Evolutionary conservation across 768 basidiomycete genomes (phyloP), one percentile per base, ranked within the genome.

Genomic region (Stropharia rugosoannulata): DNA sequence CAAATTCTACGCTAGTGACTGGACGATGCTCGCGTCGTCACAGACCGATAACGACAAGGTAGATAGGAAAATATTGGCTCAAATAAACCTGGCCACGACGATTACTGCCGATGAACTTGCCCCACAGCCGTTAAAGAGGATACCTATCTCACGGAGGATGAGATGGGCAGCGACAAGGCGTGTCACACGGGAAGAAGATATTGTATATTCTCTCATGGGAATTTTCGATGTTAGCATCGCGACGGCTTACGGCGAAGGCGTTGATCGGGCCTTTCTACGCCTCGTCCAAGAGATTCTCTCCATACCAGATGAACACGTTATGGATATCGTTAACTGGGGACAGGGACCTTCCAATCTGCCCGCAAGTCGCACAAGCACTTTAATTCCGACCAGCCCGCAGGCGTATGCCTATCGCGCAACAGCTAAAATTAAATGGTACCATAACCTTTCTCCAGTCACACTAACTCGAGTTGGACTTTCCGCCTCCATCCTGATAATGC

Each of bases 151-250:
- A 11, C 50, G 50, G 29, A 35, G 35, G 12, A 40, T 51, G 50
- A 11, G 15, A 22, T 51, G 37, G 39, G 50, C 50, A 4, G 50
- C 50, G 3, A 29, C 18, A 18, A 38, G 50, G 8, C 6, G 32
- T 22, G 40, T 40, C 1, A 42, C 50, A 36, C 16, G 18, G 16
- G 36, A 38, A 11, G 50, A 51, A 29, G 50, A 51, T 10, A 38
- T n/a, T 13, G 38, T 38, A 1, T 51, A 51, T 40, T 51, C 50
- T 1, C 38, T 51, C 27, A 51, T 40, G 50, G 50, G 50, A 3
- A 39, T 41, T 8, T 40, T 51, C 22, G 50, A 38, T 16, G 50
- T 51, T 15, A 40, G 27, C 39, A 51, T 51, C n/a, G 39, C 50
- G 27, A 40, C 29, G 12, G 39, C 50, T 22, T 49, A 49, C 11